These are phyloP conservation scores for Endotrypanum monterogeii DNA, from an alignment of 208 protist species.

Conservation along the genomic window DNA sequence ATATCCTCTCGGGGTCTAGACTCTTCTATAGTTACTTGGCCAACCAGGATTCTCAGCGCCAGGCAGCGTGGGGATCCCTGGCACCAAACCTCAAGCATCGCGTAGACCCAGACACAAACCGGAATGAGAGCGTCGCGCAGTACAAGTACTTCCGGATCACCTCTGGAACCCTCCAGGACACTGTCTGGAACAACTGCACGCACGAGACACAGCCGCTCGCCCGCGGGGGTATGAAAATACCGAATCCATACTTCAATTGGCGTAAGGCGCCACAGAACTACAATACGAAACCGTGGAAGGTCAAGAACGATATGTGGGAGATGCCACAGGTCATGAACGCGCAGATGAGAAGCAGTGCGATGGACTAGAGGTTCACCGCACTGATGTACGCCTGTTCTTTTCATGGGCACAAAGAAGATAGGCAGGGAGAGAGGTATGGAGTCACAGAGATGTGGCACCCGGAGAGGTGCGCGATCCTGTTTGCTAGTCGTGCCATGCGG, in stretches of 20 bases:
- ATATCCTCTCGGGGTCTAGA: constrained; percentile 57
- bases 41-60: constrained; percentile 56
- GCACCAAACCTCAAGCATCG: constrained; percentile 58
- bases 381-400: too few species aligned
- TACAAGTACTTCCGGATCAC: constrained; percentile 79
- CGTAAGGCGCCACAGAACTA: constrained; percentile 79
- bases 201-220: constrained; percentile 75
- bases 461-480: background rate
- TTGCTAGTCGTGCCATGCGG: background rate
- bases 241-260: constrained; percentile 90
- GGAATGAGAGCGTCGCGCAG: constrained; percentile 71
- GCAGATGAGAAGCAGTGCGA: constrained; percentile 50
- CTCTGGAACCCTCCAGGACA: constrained; percentile 69
- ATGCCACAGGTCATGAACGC: constrained; percentile 77
- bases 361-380: constrained; percentile 34
- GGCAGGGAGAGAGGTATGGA: background rate
- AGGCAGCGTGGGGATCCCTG: constrained; percentile 78
- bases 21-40: constrained; percentile 84
- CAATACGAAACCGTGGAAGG: constrained; percentile 56
- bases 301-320: constrained; percentile 88
- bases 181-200: constrained; percentile 74
- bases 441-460: background rate
- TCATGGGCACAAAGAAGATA: background rate
- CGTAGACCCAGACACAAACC: constrained; percentile 84
- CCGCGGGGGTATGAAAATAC: constrained; percentile 42